A percentile compares a stretch with the other conserved stretches of the same genome.
These are phyloP conservation scores for Chlorella sorokiniana DNA, from an alignment of 139 green algal species.

Conservation along the genomic window DNA sequence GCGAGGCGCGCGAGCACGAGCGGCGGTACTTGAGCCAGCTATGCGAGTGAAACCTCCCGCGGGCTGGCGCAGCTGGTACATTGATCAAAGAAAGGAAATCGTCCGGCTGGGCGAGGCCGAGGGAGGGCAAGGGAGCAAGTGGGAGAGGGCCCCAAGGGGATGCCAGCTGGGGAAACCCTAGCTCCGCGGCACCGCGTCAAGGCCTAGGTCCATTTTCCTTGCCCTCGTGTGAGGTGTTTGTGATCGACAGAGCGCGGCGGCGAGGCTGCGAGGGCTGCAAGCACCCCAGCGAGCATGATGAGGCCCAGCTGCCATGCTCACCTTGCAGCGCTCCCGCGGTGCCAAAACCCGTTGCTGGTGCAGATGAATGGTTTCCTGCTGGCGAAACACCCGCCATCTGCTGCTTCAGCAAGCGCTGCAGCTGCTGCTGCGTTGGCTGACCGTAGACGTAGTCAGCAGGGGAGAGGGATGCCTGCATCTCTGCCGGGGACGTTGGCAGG, in stretches of 20 bases:
- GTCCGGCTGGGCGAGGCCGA: too few species aligned
- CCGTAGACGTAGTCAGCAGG: slow-evolving; percentile 35
- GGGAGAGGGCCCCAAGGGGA: neutral
- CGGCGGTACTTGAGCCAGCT: too few species aligned
- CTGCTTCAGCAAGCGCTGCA: neutral
- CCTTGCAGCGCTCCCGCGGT: neutral
- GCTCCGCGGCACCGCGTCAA: neutral
- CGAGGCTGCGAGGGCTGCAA: neutral
- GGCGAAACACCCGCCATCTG: neutral
- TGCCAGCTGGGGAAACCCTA: neutral
- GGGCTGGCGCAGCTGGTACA: too few species aligned
- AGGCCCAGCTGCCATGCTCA: slow-evolving; percentile 2
- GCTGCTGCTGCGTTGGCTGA: neutral
- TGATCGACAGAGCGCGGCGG: too few species aligned
- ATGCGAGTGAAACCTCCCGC: too few species aligned
- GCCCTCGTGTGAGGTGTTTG: too few species aligned
- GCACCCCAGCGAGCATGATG: neutral
- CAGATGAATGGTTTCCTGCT: neutral
- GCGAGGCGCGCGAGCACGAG: too few species aligned
- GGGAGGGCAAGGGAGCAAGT: too few species aligned
- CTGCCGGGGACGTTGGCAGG: neutral
- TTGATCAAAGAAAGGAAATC: too few species aligned
- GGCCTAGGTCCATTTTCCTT: too few species aligned
- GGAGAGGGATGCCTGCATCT: slow-evolving; percentile 14
- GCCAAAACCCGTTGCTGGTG: neutral